A percentile compares a stretch with the other conserved stretches of the same genome.
phyloP scores from a whole-genome alignment of 495 filamentous ascomycete genomes.

The Talaromyces liani region DNA sequence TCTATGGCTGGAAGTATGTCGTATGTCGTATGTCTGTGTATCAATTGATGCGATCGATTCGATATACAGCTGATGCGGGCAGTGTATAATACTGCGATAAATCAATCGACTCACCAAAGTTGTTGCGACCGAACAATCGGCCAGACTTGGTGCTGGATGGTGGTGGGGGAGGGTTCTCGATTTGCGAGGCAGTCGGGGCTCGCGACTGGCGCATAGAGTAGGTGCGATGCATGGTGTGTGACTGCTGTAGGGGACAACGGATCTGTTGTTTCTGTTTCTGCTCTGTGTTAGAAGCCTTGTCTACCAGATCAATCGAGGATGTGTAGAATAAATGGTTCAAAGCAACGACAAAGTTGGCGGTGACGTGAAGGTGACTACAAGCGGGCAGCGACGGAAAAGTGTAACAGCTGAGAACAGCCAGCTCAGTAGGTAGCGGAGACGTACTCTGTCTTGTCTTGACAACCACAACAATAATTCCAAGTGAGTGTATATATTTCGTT shows the following conservation, averaged over 20 bases:
- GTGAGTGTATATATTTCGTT: background rate
- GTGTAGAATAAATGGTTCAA: background rate
- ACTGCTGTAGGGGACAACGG: constrained; percentile 3
- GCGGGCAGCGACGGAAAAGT: constrained; percentile 13
- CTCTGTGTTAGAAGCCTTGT: background rate
- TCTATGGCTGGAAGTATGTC: background rate
- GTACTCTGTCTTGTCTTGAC: background rate
- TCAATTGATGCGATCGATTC: background rate
- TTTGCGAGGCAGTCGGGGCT: constrained; percentile 83
- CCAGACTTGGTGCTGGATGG: constrained; percentile 82
- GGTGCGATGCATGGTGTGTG: constrained; percentile 77
- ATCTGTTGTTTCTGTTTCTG: background rate
- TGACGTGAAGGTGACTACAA: constrained; percentile 15
- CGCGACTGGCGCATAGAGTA: constrained; percentile 98
- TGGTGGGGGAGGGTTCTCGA: constrained; percentile 90
- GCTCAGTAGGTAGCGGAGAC: background rate
- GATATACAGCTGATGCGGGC: background rate
- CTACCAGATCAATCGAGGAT: background rate
- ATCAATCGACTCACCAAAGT: constrained; percentile 59
- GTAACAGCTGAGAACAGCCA: constrained; percentile 10
- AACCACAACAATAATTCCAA: background rate
- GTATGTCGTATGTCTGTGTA: background rate
- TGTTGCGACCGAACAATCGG: constrained; percentile 77
- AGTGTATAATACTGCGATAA: background rate
- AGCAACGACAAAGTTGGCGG: background rate